Evolutionary conservation across 352 stramenopile genomes (phyloP).

Genomic region (Phytophthora kernoviae): DNA sequence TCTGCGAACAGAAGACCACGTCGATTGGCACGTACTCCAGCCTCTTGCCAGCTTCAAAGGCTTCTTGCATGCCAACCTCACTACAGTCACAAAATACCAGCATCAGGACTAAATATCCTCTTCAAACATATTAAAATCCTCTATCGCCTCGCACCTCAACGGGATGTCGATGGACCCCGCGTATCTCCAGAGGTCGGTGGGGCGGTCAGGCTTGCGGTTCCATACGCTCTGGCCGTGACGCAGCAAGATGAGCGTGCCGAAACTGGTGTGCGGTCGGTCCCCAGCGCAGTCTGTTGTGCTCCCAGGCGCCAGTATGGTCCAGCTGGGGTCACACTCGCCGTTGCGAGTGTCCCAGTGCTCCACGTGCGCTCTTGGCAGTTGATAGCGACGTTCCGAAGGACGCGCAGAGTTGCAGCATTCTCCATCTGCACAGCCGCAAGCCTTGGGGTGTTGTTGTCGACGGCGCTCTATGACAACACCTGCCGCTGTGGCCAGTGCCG

Average conservation of each 20-base stretch:
- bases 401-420: slow-evolving; percentile 79
- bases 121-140: not conserved
- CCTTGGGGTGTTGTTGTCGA: slow-evolving; percentile 31
- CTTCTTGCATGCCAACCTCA: slow-evolving; percentile 85
- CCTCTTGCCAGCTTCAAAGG: slow-evolving; percentile 75
- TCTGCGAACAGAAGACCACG: slow-evolving; percentile 86
- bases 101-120: not conserved
- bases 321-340: slow-evolving; percentile 60
- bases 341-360: slow-evolving; percentile 69
- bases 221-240: slow-evolving; percentile 87
- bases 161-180: slow-evolving; percentile 85
- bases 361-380: slow-evolving; percentile 74
- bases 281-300: slow-evolving; percentile 7
- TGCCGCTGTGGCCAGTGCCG: slow-evolving; percentile 19
- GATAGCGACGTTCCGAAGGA: slow-evolving; percentile 64
- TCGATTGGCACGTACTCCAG: slow-evolving; percentile 82
- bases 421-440: slow-evolving; percentile 66
- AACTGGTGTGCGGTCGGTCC: slow-evolving; percentile 51
- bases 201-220: slow-evolving; percentile 81
- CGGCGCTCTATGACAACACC: slow-evolving; percentile 38
- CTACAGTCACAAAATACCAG: slow-evolving; percentile 13
- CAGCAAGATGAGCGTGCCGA: slow-evolving; percentile 80
- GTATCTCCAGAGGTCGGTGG: slow-evolving; percentile 81
- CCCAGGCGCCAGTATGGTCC: slow-evolving; percentile 53
- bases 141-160: slow-evolving; percentile 39